These are phyloP conservation scores for Naganishia cerealis DNA, from an alignment of 1,284 basidiomycete species.

Conservation along the genomic window DNA sequence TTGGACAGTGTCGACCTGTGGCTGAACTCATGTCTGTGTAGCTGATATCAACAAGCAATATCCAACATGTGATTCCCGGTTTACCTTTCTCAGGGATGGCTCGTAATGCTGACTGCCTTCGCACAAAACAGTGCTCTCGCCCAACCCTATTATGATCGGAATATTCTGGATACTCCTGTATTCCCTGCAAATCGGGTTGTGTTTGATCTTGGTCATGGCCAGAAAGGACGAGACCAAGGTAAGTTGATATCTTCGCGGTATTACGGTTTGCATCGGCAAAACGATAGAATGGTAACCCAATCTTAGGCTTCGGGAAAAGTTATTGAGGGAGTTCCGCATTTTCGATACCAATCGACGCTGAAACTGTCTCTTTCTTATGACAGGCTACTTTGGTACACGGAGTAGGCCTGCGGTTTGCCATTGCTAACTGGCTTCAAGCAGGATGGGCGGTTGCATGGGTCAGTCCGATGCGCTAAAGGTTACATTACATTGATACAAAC, in stretches of 20 bases:
- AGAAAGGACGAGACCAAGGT: constrained; percentile 79
- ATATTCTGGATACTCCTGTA: constrained; percentile 63
- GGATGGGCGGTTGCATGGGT: constrained; percentile 81
- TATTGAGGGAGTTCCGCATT: not conserved
- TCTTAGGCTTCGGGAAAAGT: not conserved
- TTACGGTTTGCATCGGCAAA: not conserved
- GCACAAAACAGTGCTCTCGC: constrained; percentile 72
- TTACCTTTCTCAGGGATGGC: not conserved
- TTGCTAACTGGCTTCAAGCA: constrained; percentile 79
- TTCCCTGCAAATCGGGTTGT: constrained; percentile 60
- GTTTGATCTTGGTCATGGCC: constrained; percentile 68
- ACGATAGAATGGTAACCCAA: not conserved
- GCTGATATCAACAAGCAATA: constrained; percentile 34
- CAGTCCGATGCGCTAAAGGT: constrained; percentile 36
- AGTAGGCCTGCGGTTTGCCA: constrained; percentile 72
- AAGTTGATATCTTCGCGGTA: constrained; percentile 26
- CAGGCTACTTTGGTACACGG: constrained; percentile 69
- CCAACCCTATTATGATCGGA: constrained; percentile 64
- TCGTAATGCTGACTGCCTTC: constrained; percentile 41
- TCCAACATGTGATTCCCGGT: constrained; percentile 23
- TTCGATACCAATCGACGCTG: not conserved
- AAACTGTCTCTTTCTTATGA: not conserved
- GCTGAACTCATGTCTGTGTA: not conserved
- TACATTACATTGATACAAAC: not conserved
- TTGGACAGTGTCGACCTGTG: not conserved